Conservation (phyloP, 257 asterid genomes). For the Solanum virginianum region DNA sequence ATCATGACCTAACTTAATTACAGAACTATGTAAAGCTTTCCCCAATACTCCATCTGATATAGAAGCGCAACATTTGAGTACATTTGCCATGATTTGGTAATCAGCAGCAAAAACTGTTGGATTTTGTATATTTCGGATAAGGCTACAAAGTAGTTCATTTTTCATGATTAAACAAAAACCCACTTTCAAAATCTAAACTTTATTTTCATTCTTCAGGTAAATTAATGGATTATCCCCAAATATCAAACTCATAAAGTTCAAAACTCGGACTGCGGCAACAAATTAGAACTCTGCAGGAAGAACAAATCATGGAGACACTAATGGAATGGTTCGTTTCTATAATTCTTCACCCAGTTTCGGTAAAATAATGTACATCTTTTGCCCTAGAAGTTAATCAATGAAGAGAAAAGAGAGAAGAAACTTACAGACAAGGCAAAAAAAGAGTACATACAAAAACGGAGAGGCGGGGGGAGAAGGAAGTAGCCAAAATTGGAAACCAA, state of each 20-base stretch:
- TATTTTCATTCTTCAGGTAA: too few species aligned
- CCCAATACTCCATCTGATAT: conserved; percentile 28
- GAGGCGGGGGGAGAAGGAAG: too few species aligned
- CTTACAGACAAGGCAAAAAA: background rate
- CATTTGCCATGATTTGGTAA: conserved; percentile 34
- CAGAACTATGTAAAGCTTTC: conserved; percentile 43
- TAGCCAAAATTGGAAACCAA: too few species aligned
- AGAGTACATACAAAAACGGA: too few species aligned
- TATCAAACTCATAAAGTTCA: too few species aligned
- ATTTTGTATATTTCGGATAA: conserved; percentile 20
- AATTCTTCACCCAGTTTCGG: background rate
- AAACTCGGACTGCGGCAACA: background rate
- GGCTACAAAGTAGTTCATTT: conserved; percentile 26
- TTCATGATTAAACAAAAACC: background rate
- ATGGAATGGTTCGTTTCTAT: background rate
- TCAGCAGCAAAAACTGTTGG: conserved; percentile 15
- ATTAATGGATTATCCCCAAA: background rate
- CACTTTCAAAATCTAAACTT: background rate
- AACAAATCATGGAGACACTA: background rate
- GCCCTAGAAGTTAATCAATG: background rate
- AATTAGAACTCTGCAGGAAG: too few species aligned
- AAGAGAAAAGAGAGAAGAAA: background rate
- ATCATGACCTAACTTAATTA: conserved; percentile 44
- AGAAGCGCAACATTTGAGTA: conserved; percentile 53
- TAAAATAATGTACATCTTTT: too few species aligned